Evolutionary conservation across 805 yeast genomes (phyloP).

Genomic region (Tetrapisispora namnaoensis): DNA sequence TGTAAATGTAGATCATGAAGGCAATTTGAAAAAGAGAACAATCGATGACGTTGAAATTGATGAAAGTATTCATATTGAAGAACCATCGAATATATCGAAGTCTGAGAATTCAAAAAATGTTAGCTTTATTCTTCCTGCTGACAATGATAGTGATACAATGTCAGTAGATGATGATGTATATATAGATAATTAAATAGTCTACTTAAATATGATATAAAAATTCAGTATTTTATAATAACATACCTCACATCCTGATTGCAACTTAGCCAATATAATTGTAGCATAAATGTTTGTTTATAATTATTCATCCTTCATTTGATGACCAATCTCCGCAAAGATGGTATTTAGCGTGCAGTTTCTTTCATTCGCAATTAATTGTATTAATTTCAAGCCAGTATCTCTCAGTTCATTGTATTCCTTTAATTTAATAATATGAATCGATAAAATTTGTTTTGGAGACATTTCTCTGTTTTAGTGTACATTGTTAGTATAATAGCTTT

Average conservation of each 20-base stretch:
- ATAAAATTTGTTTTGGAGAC: neutral
- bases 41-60: neutral
- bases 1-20: neutral
- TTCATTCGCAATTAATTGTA: constrained; percentile 53
- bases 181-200: neutral
- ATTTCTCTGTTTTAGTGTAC: neutral
- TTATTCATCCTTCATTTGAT: constrained; percentile 15
- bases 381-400: constrained; percentile 49
- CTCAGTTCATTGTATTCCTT: constrained; percentile 54
- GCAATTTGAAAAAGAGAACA: neutral
- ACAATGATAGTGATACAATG: constrained; percentile 2
- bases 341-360: constrained; percentile 37
- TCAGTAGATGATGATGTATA: constrained; percentile 2
- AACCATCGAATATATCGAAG: neutral
- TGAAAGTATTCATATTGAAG: neutral
- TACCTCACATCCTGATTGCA: neutral
- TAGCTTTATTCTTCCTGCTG: constrained; percentile 6
- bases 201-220: neutral
- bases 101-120: constrained; percentile 6
- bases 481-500: neutral
- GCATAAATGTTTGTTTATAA: neutral
- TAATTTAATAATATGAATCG: constrained; percentile 39
- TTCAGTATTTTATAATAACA: neutral
- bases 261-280: neutral
- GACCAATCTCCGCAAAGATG: constrained; percentile 45